Base-by-base conservation (phyloP, 768 basidiomycete species). In the Paxillus rubicundulus region DNA sequence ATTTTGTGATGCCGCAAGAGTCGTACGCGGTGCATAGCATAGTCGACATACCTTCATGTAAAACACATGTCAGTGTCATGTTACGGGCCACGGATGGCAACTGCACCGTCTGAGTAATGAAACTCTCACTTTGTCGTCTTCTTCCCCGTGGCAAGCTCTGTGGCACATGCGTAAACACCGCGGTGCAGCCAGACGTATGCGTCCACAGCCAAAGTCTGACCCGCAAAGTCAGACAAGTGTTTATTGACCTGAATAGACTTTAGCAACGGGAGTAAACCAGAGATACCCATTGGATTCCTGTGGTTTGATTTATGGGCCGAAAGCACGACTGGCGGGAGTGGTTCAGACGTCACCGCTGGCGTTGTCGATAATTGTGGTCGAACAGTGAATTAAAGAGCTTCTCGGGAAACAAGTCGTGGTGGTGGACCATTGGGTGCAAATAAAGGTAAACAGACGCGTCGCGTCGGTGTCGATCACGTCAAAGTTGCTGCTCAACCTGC, bases 131-230 rank as follows among this genome's bases (percentile, higher is more conserved):
- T 95, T 52, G 80, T 82, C 0, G 95, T 96, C 50, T 69, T 73
- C 68, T 84, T 87, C 14, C 93, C 93, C 0, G 85, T 89, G 10
- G 92, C 94, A 40, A 99, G 71, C 55, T 98, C 93, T 10, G 88
- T 82, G 42, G 96, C 89, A 72, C 97, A 99, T 1, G 88, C 78
- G 66, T 89, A 93, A 7, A 90, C 83, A 8, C 94, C 96, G 61
- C 86, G 82, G 63, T 94, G 92, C 36, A 95, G 74, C 92, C 92
- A 94, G 51, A 93, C 94, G 68, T 99, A 99, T 38, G 86, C 95
- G 73, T 98, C 96, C 37, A 98, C 86, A 1, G 91, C 96, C 33
- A 98, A 72, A 2, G 86, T 91, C 66, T 93, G 84, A 13, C 91
- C 93, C 42, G 81, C 70, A 64, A 87, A 92, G 51, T 94, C 89